Evolutionary conservation across 352 stramenopile genomes (phyloP).

Genomic region (Globisporangium nunn): DNA sequence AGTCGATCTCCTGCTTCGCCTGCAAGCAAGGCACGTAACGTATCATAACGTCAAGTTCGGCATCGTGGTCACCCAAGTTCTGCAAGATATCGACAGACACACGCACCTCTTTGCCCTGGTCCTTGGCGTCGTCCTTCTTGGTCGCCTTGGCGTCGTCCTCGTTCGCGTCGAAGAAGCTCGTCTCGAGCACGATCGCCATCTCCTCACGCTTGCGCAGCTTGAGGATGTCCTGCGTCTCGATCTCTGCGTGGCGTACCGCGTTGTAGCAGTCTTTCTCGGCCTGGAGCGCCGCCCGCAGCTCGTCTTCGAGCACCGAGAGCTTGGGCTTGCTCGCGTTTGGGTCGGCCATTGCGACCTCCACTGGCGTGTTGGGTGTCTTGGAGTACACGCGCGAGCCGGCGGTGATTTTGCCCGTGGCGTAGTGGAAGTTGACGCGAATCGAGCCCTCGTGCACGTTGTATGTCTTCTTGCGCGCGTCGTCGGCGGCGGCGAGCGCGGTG

Average conservation of each 20-base stretch:
- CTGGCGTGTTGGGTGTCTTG: conserved; percentile 59
- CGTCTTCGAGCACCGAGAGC: conserved; percentile 65
- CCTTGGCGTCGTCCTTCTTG: conserved; percentile 57
- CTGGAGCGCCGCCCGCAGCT: conserved; percentile 58
- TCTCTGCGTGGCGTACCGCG: conserved; percentile 73
- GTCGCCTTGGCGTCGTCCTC: conserved; percentile 59
- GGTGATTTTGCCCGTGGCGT: conserved; percentile 90
- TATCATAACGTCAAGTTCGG: not conserved
- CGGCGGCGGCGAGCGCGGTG: conserved; percentile 31
- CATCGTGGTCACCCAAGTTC: not conserved
- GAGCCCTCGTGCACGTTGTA: conserved; percentile 88
- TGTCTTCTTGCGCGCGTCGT: conserved; percentile 85
- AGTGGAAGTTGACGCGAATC: conserved; percentile 90
- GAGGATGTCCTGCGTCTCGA: conserved; percentile 90
- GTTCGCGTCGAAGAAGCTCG: conserved; percentile 76
- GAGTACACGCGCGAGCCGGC: conserved; percentile 70
- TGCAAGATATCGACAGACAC: not conserved
- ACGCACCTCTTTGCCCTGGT: conserved; percentile 58
- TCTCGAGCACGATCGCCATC: conserved; percentile 77
- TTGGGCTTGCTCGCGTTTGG: conserved; percentile 59
- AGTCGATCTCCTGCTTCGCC: conserved; percentile 84
- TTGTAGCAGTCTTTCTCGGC: conserved; percentile 91
- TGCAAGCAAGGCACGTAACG: conserved; percentile 9
- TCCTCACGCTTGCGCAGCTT: conserved; percentile 86
- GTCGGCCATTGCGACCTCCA: conserved; percentile 72